Percentiles rank a stretch among this genome's conserved stretches.
Evolutionary conservation across 192 early-diverging fungal genomes (phyloP).

Genomic region (Haplosporangium gracile): DNA sequence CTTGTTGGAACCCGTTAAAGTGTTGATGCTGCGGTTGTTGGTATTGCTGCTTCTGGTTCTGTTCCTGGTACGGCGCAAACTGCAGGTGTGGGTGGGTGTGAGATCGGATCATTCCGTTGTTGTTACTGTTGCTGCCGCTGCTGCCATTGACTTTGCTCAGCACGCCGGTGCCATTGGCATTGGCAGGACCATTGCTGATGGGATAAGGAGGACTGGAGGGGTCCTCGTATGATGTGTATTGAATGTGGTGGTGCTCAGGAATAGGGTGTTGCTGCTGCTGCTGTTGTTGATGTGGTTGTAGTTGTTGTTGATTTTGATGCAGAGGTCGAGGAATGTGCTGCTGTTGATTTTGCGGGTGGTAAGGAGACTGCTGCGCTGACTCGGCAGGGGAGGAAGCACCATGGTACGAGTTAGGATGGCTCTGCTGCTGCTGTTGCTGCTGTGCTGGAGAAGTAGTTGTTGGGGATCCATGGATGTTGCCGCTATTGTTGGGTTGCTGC

Average conservation of each 20-base stretch:
- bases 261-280: slow-evolving; percentile 3
- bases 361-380: not conserved
- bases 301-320: slow-evolving; percentile 4
- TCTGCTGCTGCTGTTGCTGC: not conserved
- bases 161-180: not conserved
- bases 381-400: not conserved
- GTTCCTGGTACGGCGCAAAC: slow-evolving; percentile 20
- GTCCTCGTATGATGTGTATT: not conserved
- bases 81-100: slow-evolving; percentile 41
- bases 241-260: not conserved
- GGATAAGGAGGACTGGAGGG: not conserved
- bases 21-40: slow-evolving; percentile 11
- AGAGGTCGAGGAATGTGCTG: not conserved
- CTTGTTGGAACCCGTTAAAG: not conserved
- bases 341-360: slow-evolving; percentile 10
- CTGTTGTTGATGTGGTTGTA: not conserved
- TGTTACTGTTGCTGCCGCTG: slow-evolving; percentile 13
- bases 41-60: slow-evolving; percentile 11
- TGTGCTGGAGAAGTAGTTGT: not conserved
- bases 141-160: slow-evolving; percentile 6
- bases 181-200: not conserved
- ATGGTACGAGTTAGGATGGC: not conserved
- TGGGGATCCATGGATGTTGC: not conserved
- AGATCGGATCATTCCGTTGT: slow-evolving; percentile 11
- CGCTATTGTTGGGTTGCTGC: not conserved